phyloP scores from a whole-genome alignment of 179 eudicot genomes.

The Silene vulgaris region DNA sequence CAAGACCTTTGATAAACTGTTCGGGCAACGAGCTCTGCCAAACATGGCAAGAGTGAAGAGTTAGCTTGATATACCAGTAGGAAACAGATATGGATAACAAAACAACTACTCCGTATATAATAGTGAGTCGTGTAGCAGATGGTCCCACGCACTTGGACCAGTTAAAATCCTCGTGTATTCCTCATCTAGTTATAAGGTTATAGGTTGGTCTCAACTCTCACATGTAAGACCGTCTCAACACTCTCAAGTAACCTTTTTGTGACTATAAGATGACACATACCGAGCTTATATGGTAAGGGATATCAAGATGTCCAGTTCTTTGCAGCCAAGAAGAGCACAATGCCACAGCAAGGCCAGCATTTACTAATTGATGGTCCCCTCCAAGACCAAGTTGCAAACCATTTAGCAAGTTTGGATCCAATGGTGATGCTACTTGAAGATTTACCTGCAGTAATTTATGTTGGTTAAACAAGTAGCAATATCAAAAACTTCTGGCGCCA shows the following conservation, averaged over 20 bases:
- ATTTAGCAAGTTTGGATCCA: slow-evolving; percentile 51
- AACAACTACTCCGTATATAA: slow-evolving; percentile 10
- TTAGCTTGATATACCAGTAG: slow-evolving; percentile 5
- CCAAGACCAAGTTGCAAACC: slow-evolving; percentile 72
- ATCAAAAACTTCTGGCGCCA: neutral
- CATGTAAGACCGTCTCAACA: neutral
- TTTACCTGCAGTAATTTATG: slow-evolving; percentile 53
- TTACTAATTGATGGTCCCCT: slow-evolving; percentile 84
- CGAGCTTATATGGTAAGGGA: slow-evolving; percentile 40
- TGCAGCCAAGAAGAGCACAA: slow-evolving; percentile 91
- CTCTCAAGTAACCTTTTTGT: neutral
- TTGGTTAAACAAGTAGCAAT: slow-evolving; percentile 14
- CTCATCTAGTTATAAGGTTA: neutral
- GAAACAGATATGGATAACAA: slow-evolving; percentile 4
- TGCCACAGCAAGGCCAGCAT: slow-evolving; percentile 91
- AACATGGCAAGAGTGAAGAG: slow-evolving; percentile 8
- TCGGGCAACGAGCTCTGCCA: slow-evolving; percentile 73
- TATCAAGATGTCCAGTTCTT: slow-evolving; percentile 60
- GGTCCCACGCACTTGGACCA: neutral
- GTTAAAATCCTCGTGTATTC: neutral
- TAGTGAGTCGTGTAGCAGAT: neutral
- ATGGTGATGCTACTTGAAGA: slow-evolving; percentile 60
- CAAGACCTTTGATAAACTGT: slow-evolving; percentile 73
- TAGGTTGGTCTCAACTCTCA: neutral
- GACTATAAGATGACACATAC: slow-evolving; percentile 38